Conservation (phyloP, 1,139 yeast species). For the Hyphopichia fennica region DNA sequence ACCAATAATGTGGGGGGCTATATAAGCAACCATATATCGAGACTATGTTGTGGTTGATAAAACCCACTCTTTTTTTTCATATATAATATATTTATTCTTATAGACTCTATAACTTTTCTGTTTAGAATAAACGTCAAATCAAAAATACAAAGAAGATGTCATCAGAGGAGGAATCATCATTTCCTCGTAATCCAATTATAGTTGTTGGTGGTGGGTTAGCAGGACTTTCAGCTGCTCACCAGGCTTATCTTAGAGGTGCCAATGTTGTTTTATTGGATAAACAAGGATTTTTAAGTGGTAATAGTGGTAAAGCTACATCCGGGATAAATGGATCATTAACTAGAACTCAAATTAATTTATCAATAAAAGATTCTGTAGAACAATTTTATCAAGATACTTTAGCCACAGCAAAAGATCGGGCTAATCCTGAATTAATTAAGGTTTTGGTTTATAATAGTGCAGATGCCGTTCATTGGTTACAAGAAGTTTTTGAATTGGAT, state of each 20-base stretch:
- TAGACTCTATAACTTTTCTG: too few relatives aligned
- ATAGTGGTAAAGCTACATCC: slow-evolving; percentile 77
- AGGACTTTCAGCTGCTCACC: slow-evolving; percentile 76
- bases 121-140: too few relatives aligned
- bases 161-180: too few relatives aligned
- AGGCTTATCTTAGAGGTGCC: slow-evolving; percentile 56
- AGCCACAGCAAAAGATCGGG: slow-evolving; percentile 63
- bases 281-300: slow-evolving; percentile 68
- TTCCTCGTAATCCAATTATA: slow-evolving; percentile 48
- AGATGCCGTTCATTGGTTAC: slow-evolving; percentile 72
- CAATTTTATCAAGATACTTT: slow-evolving; percentile 66
- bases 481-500: slow-evolving; percentile 57
- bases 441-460: slow-evolving; percentile 55
- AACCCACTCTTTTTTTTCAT: too few relatives aligned
- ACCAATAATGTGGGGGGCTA: not conserved
- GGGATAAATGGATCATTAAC: slow-evolving; percentile 81
- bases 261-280: slow-evolving; percentile 63
- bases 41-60: too few relatives aligned
- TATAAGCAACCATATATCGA: not conserved
- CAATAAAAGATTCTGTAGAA: slow-evolving; percentile 56
- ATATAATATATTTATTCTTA: too few relatives aligned
- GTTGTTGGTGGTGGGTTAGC: slow-evolving; percentile 83
- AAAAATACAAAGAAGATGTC: too few relatives aligned
- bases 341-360: slow-evolving; percentile 51
- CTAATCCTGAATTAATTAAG: slow-evolving; percentile 52